These are phyloP conservation scores for Fraxinus pennsylvanica DNA, from an alignment of 257 asterid genomes.

Conservation along the genomic window DNA sequence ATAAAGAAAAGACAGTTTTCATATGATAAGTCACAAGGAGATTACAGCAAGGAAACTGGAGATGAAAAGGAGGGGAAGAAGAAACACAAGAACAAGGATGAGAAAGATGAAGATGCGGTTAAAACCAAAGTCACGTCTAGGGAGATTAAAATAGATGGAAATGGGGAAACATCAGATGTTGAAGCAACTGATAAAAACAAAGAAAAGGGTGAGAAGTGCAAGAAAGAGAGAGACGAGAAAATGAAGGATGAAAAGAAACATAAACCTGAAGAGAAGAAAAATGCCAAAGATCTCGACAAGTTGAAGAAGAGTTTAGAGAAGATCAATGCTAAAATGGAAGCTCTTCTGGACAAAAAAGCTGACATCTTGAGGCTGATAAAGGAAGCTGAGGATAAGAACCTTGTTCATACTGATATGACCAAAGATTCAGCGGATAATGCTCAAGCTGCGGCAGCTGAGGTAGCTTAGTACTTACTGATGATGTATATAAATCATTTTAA, in stretches of 20 bases:
- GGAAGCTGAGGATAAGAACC: conserved; percentile 46
- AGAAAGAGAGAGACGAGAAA: conserved; percentile 38
- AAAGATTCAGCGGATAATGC: conserved; percentile 29
- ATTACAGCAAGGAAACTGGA: conserved; percentile 8
- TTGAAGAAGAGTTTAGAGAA: conserved; percentile 58
- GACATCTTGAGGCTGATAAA: conserved; percentile 55
- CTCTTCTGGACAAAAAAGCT: conserved; percentile 48
- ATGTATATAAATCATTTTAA: neutral
- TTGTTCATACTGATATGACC: conserved; percentile 27
- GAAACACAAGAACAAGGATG: conserved; percentile 1
- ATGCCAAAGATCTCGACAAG: conserved; percentile 38
- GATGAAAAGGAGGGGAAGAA: conserved; percentile 7
- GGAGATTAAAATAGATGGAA: conserved; percentile 44
- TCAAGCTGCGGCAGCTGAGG: conserved; percentile 19
- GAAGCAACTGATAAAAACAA: conserved; percentile 27
- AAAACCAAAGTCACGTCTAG: conserved; percentile 32
- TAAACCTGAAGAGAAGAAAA: conserved; percentile 44
- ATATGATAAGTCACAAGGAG: conserved; percentile 1
- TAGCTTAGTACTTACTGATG: conserved; percentile 16
- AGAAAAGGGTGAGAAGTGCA: conserved; percentile 24
- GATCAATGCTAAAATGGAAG: conserved; percentile 46
- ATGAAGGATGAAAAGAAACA: conserved; percentile 56
- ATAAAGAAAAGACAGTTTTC: conserved; percentile 8
- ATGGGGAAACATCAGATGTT: conserved; percentile 21
- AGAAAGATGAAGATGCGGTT: conserved; percentile 1